Evolutionary conservation across 2,329 filamentous ascomycete species (phyloP).

Genomic region (Chaetomium sp.): DNA sequence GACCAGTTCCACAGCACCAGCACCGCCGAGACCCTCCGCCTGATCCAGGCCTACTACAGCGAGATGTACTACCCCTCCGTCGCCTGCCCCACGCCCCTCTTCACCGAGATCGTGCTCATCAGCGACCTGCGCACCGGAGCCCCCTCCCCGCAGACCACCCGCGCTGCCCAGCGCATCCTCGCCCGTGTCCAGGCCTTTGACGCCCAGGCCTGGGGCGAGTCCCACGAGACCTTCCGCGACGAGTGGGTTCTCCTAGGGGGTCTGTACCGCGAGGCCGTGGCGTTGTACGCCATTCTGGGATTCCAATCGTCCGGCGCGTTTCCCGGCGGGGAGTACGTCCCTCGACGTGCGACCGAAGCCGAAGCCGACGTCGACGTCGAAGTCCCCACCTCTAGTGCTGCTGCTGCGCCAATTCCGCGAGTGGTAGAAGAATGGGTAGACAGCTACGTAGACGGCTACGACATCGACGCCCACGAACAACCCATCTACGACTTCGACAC

Average conservation of each 20-base stretch:
- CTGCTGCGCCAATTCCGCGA: too few relatives aligned
- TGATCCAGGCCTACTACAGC: slow-evolving; percentile 17
- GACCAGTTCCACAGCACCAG: slow-evolving; percentile 9
- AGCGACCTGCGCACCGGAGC: slow-evolving; percentile 21
- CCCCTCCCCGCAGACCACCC: neutral
- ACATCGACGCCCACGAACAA: too few relatives aligned
- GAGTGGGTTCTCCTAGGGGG: slow-evolving; percentile 16
- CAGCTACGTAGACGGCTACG: too few relatives aligned
- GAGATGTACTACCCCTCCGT: slow-evolving; percentile 19
- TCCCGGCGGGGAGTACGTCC: neutral
- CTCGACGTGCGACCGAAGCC: too few relatives aligned
- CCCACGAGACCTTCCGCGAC: neutral
- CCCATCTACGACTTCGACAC: too few relatives aligned
- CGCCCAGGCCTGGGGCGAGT: slow-evolving; percentile 15
- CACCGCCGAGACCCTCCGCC: slow-evolving; percentile 12
- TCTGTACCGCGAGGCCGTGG: slow-evolving; percentile 20
- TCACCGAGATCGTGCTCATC: slow-evolving; percentile 20
- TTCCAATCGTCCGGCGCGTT: slow-evolving; percentile 5
- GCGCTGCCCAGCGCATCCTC: slow-evolving; percentile 11
- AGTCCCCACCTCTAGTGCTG: too few relatives aligned
- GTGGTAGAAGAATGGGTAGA: too few relatives aligned
- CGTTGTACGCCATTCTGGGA: slow-evolving; percentile 23
- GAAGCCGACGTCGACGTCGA: too few relatives aligned
- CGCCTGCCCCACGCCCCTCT: slow-evolving; percentile 18
- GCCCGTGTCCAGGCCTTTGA: slow-evolving; percentile 19